Base-by-base conservation (phyloP, 2,329 filamentous ascomycete species). In the Leptographium galeiforme region DNA sequence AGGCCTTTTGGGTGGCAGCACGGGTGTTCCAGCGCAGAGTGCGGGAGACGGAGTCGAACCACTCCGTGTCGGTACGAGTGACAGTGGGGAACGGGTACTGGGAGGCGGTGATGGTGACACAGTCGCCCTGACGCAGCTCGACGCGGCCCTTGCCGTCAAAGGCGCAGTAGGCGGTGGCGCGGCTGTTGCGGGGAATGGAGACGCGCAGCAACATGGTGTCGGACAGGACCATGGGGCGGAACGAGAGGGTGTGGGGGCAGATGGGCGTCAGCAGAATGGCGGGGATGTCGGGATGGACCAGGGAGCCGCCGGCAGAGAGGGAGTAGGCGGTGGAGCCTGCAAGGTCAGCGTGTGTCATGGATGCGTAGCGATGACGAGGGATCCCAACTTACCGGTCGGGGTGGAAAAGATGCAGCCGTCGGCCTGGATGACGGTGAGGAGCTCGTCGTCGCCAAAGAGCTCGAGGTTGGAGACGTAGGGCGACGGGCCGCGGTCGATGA, bases 391-490 rank as follows among this genome's bases (percentile, higher is more conserved):
- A 67, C 83, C 93, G 34, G 93, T 98, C 1, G 93, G 93, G 0
- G 93, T 98, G 47, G 88, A 94, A 68, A 98, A 95, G 64, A 98
- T 98, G 71, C 90, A 95, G 53, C 93, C 93, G 63, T 98, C 93
- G 38, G 93, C 93, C 70, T 95, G 90, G 48, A 98, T 87, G 51
- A 96, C 88, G 16, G 93, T 98, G 61, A 98, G 77, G 45, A 96
- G 83, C 67, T 95, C 89, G 64, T 95, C 87, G 65, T 98, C 93
- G 58, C 90, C 93, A 66, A 95, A 97, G 12, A 98, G 76, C 71
- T 98, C 93, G 41, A 98, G 77, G 69, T 95, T 95, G 45, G 91
- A 97, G 55, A 98, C 91, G 66, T 97, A 98, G 19, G 91, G 90
- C 16, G 88, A 95, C 63, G 93, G 93, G 58, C 93, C 93, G 56